Conservation (phyloP, 371 early-diverging fungal genomes). For the Funneliformis caledonium region DNA sequence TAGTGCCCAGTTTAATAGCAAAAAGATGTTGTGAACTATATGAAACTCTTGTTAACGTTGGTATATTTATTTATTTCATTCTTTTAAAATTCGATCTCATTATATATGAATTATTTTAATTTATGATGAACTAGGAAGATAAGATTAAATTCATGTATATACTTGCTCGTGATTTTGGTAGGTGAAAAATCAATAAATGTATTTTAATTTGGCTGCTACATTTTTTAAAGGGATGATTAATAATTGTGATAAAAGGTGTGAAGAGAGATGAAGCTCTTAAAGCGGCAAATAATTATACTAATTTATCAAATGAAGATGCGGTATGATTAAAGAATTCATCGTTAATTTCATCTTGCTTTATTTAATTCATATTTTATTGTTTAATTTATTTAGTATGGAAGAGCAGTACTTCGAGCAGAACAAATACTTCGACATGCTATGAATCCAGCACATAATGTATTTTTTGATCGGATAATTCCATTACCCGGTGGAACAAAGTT, state of each 20-base stretch:
- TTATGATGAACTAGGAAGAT: conserved; percentile 47
- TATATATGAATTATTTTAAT: neutral
- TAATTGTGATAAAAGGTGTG: conserved; percentile 41
- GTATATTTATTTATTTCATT: neutral
- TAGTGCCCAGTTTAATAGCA: conserved; percentile 60
- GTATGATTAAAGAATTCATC: neutral
- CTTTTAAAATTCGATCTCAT: neutral
- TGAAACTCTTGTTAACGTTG: conserved; percentile 54
- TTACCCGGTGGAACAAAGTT: conserved; percentile 79
- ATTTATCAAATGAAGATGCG: conserved; percentile 17
- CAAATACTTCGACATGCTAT: conserved; percentile 64
- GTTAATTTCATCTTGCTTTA: neutral
- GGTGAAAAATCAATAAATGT: neutral
- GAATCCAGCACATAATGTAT: conserved; percentile 63
- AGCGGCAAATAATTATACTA: conserved; percentile 48
- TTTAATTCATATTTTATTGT: neutral
- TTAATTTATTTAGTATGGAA: conserved; percentile 25
- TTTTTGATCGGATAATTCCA: conserved; percentile 74
- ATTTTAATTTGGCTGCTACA: neutral
- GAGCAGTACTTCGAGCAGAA: conserved; percentile 54
- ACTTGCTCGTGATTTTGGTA: conserved; percentile 68
- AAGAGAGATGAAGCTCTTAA: conserved; percentile 44
- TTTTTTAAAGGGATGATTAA: neutral
- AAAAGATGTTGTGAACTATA: conserved; percentile 69
- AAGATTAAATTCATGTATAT: conserved; percentile 58